Conservation (phyloP, 345 rosid genomes). For the Gossypium stocksii region DNA sequence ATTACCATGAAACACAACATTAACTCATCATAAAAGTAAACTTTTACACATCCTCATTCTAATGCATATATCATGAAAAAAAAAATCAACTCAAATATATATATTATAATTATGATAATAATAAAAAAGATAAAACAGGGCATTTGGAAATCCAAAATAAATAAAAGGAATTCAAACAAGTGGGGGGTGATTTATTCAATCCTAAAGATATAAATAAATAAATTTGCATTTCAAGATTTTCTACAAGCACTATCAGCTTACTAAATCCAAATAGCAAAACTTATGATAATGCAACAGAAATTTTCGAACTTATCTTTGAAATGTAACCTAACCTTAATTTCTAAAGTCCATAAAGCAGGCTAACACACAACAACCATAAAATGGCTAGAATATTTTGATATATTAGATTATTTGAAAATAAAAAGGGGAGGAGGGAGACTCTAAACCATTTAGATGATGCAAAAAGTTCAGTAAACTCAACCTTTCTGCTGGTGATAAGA, state of each 20-base stretch:
- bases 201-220: background rate
- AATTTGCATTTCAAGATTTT: background rate
- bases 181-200: background rate
- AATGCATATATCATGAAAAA: background rate
- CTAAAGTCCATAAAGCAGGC: background rate
- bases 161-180: background rate
- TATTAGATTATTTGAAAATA: background rate
- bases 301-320: background rate
- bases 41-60: background rate
- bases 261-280: background rate
- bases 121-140: background rate
- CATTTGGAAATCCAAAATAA: background rate
- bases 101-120: background rate
- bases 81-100: constrained; percentile 1
- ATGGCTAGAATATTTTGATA: background rate
- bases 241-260: background rate
- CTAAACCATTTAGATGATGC: background rate
- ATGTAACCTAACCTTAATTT: constrained; percentile 2
- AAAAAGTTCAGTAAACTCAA: constrained; percentile 28
- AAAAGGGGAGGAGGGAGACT: background rate
- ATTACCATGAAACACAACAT: constrained; percentile 10
- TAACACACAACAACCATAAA: background rate
- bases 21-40: background rate
- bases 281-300: background rate
- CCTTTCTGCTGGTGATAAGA: constrained; percentile 63